Evolutionary conservation across 441 rosid genomes (phyloP).

Genomic region (Kokia cookei): DNA sequence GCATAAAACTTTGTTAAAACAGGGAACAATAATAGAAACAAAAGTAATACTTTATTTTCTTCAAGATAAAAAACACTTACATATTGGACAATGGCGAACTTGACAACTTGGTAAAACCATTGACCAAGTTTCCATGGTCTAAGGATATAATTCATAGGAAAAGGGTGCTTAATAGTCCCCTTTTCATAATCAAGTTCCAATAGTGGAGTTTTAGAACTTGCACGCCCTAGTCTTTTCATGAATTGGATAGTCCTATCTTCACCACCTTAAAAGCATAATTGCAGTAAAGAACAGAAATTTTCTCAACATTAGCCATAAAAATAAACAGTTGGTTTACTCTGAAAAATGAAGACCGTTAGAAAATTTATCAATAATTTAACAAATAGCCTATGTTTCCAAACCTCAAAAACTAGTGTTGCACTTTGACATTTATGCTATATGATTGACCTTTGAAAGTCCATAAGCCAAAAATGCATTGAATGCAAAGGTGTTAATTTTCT

Average conservation of each 20-base stretch:
- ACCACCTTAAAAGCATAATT: conserved; percentile 52
- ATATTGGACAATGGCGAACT: conserved; percentile 97
- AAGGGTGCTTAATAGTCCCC: conserved; percentile 77
- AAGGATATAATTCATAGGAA: conserved; percentile 79
- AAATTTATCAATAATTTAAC: background rate
- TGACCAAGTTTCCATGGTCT: conserved; percentile 96
- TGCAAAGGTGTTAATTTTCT: background rate
- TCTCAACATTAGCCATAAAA: conserved; percentile 5
- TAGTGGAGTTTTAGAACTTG: conserved; percentile 55
- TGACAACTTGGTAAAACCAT: conserved; percentile 94
- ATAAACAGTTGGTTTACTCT: background rate
- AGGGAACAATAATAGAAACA: background rate
- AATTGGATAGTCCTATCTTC: conserved; percentile 88
- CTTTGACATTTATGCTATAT: background rate
- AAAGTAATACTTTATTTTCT: conserved; percentile 6
- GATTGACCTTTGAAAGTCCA: background rate
- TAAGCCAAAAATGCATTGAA: background rate
- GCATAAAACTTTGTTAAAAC: conserved; percentile 6
- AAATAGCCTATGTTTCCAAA: background rate
- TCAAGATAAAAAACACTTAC: conserved; percentile 48
- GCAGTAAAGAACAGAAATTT: background rate
- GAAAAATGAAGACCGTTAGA: conserved; percentile 3
- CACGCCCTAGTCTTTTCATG: conserved; percentile 89
- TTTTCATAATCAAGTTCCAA: conserved; percentile 54
- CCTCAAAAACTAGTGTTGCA: background rate